These are phyloP conservation scores for Fusarium goolgardi DNA, from an alignment of 2,329 filamentous ascomycete genomes.

Conservation along the genomic window DNA sequence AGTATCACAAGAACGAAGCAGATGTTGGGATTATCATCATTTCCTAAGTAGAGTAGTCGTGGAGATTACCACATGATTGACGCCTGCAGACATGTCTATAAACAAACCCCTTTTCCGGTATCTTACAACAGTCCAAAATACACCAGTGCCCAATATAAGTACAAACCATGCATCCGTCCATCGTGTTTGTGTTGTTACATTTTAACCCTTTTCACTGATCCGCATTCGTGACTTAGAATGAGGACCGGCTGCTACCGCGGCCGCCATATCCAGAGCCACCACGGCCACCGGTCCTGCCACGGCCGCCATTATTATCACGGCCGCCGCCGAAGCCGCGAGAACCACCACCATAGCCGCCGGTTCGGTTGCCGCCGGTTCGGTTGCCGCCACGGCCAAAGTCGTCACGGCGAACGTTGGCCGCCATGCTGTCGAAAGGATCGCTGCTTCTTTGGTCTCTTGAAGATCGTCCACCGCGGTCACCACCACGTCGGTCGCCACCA, in stretches of 20 bases:
- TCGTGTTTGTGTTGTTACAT: conserved; percentile 40
- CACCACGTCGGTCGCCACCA: not conserved
- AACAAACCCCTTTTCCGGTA: conserved; percentile 42
- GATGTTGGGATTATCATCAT: conserved; percentile 31
- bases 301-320: not conserved
- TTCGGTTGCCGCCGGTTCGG: conserved; percentile 19
- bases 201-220: conserved; percentile 17
- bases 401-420: conserved; percentile 45
- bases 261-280: conserved; percentile 4
- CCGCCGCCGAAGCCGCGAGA: not conserved
- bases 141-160: conserved; percentile 45
- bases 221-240: conserved; percentile 9
- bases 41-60: conserved; percentile 48
- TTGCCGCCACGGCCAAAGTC: conserved; percentile 24
- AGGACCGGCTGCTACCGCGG: conserved; percentile 8
- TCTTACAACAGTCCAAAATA: conserved; percentile 42
- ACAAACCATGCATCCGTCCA: conserved; percentile 44
- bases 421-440: conserved; percentile 47
- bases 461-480: conserved; percentile 23
- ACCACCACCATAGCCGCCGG: conserved; percentile 14
- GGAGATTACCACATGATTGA: conserved; percentile 38
- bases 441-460: conserved; percentile 7
- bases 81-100: conserved; percentile 44
- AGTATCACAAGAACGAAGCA: not conserved
- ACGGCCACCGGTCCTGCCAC: conserved; percentile 25